Evolutionary conservation across 345 rosid species (phyloP).

Genomic region (Abelmoschus esculentus): DNA sequence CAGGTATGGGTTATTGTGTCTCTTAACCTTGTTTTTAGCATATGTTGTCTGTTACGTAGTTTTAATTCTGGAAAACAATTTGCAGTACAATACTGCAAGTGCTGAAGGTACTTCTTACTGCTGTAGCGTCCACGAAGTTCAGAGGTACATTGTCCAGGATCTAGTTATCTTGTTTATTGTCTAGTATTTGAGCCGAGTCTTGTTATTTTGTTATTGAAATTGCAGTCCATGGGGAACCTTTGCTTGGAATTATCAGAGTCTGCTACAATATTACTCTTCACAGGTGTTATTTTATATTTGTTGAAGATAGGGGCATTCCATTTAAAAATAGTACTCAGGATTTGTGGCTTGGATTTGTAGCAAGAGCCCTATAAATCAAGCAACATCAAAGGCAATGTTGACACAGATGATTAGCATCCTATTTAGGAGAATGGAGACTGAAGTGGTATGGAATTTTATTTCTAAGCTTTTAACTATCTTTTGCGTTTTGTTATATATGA

Average conservation of each 20-base stretch:
- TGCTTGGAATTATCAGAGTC: constrained; percentile 89
- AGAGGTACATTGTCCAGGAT: constrained; percentile 49
- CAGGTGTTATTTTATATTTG: constrained; percentile 44
- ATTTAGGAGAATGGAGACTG: constrained; percentile 92
- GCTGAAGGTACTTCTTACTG: constrained; percentile 90
- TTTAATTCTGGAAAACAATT: constrained; percentile 22
- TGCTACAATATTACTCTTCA: constrained; percentile 94
- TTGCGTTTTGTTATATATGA: constrained; percentile 2
- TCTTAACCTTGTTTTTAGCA: constrained; percentile 11
- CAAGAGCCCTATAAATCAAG: constrained; percentile 97
- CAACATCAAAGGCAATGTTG: constrained; percentile 97
- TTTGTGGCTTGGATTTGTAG: constrained; percentile 44
- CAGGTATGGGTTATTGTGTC: constrained; percentile 40
- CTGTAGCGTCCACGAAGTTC: constrained; percentile 87
- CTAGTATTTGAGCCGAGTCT: neutral
- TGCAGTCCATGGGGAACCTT: constrained; percentile 94
- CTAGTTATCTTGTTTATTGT: constrained; percentile 12
- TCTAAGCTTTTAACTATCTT: constrained; percentile 13
- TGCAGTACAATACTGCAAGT: constrained; percentile 93
- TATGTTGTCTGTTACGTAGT: constrained; percentile 17
- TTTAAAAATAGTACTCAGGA: constrained; percentile 17
- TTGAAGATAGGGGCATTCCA: neutral
- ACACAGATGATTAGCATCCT: constrained; percentile 97
- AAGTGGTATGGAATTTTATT: constrained; percentile 42
- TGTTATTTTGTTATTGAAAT: constrained; percentile 1